Conservation (phyloP, 257 asterid species). For the Solanum gandarillasii region DNA sequence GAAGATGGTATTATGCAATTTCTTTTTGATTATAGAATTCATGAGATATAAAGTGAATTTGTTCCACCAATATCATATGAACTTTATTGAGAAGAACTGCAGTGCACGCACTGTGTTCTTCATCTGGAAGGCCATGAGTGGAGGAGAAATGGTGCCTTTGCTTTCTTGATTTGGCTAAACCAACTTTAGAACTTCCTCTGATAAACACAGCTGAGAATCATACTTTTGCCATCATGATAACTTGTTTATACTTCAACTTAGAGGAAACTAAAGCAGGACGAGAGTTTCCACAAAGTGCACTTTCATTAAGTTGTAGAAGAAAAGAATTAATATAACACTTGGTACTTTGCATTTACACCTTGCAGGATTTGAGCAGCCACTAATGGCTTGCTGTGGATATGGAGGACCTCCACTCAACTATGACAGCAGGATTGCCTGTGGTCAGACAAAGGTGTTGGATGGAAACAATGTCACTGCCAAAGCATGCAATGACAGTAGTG, state of each 20-base stretch:
- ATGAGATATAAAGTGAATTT: not conserved
- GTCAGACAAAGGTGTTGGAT: slow-evolving; percentile 63
- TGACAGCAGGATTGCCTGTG: slow-evolving; percentile 68
- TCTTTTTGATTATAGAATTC: not conserved
- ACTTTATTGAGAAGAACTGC: not conserved
- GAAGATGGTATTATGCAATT: not conserved
- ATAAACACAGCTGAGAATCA: not conserved
- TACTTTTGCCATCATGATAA: not conserved
- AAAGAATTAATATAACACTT: not conserved
- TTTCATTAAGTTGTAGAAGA: not conserved
- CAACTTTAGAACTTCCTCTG: not conserved
- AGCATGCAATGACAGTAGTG: slow-evolving; percentile 75
- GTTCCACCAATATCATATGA: not conserved
- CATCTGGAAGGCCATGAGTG: not conserved
- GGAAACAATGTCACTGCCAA: slow-evolving; percentile 66
- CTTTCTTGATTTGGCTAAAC: not conserved
- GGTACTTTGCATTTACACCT: not conserved
- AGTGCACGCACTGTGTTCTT: not conserved
- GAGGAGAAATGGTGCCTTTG: not conserved
- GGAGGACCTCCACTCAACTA: slow-evolving; percentile 96
- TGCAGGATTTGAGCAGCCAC: slow-evolving; percentile 82
- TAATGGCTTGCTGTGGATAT: slow-evolving; percentile 86
- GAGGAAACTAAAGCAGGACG: not conserved
- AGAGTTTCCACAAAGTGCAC: not conserved
- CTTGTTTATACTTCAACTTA: not conserved